Evolutionary conservation across 1,139 yeast species (phyloP).

Genomic region (Scheffersomyces cryptocercus): DNA sequence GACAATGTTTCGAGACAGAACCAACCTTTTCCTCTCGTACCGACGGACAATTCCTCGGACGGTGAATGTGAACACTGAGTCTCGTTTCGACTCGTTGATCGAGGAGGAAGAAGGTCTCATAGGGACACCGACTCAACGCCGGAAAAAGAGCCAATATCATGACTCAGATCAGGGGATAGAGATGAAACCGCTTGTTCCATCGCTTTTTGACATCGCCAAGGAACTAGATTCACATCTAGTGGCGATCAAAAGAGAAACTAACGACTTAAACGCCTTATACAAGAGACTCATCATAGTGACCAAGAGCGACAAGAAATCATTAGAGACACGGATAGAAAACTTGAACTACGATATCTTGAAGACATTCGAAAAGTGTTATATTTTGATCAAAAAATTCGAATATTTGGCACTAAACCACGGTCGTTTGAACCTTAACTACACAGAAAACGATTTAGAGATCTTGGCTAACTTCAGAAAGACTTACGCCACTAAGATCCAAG

Average conservation of each 20-base stretch:
- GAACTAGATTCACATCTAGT: conserved; percentile 66
- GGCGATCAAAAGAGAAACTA: conserved; percentile 50
- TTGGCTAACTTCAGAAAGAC: conserved; percentile 79
- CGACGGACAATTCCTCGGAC: conserved; percentile 68
- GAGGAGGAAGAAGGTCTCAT: conserved; percentile 63
- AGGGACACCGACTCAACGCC: conserved; percentile 14
- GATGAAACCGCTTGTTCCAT: conserved; percentile 66
- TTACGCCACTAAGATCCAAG: conserved; percentile 84
- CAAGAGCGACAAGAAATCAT: conserved; percentile 72
- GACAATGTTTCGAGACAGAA: conserved; percentile 70
- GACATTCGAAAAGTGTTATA: conserved; percentile 75
- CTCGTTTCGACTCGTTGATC: conserved; percentile 39
- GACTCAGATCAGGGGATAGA: conserved; percentile 36
- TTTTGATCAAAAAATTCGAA: conserved; percentile 69
- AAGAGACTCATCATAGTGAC: conserved; percentile 85
- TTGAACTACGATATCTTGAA: conserved; percentile 73
- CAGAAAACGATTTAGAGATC: conserved; percentile 59
- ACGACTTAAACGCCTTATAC: conserved; percentile 66
- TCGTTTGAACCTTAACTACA: conserved; percentile 34
- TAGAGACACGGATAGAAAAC: conserved; percentile 71
- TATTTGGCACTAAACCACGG: conserved; percentile 41
- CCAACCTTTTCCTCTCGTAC: conserved; percentile 69
- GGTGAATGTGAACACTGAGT: conserved; percentile 12
- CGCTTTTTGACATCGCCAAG: conserved; percentile 70
- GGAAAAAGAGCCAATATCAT: conserved; percentile 10